These are phyloP conservation scores for Pyrus betulifolia DNA, from an alignment of 306 rosid species.

Conservation along the genomic window DNA sequence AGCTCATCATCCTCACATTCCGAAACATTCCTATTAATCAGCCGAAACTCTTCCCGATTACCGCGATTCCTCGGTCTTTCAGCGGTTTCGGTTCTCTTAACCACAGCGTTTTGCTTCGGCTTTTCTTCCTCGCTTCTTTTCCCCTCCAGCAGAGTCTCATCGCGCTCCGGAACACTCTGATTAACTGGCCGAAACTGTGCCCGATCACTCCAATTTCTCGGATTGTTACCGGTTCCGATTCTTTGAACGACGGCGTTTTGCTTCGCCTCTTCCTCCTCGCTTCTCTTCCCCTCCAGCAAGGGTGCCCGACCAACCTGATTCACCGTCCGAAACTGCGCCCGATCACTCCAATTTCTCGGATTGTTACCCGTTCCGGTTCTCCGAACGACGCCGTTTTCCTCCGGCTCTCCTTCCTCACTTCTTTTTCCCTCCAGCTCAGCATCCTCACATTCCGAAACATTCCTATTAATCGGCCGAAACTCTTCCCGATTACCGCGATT, in stretches of 20 bases:
- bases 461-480: neutral
- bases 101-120: neutral
- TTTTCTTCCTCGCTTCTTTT: neutral
- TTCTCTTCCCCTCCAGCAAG: neutral
- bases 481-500: neutral
- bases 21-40: neutral
- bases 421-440: neutral
- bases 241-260: too few species aligned
- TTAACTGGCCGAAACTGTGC: neutral
- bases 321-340: neutral
- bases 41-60: neutral
- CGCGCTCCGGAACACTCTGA: neutral
- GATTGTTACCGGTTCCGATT: neutral
- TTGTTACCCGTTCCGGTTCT: neutral
- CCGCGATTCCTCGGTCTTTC: neutral
- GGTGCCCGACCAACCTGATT: conserved; percentile 1
- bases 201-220: neutral
- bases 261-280: too few species aligned
- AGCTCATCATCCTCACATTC: neutral
- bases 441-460: neutral
- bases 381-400: neutral
- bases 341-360: neutral
- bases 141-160: neutral
- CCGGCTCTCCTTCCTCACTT: neutral
- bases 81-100: neutral